These are phyloP conservation scores for Polyporus arcularius DNA, from an alignment of 768 basidiomycete species.

Conservation along the genomic window DNA sequence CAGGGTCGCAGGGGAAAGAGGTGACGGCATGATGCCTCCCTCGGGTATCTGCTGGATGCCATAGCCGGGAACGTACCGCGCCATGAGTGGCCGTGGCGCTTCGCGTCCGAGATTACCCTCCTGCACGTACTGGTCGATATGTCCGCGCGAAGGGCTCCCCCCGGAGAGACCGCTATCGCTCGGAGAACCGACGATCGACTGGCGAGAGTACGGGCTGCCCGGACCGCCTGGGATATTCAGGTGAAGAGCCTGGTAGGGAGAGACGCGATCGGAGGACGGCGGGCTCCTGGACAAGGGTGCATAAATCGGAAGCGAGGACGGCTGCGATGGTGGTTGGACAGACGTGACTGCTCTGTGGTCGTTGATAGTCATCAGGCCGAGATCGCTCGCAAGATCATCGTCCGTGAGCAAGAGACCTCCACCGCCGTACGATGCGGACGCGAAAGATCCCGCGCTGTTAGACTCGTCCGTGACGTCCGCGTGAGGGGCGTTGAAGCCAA, in stretches of 20 bases:
- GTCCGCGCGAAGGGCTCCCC: slow-evolving; percentile 48
- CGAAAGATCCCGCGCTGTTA: slow-evolving; percentile 31
- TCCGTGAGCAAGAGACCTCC: slow-evolving; percentile 71
- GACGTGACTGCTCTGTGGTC: slow-evolving; percentile 32
- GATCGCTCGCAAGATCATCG: slow-evolving; percentile 76
- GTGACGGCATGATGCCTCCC: slow-evolving; percentile 44
- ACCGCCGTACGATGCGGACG: slow-evolving; percentile 36
- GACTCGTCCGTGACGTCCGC: slow-evolving; percentile 45
- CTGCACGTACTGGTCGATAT: slow-evolving; percentile 48
- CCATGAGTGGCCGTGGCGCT: slow-evolving; percentile 40
- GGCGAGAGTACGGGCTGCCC: slow-evolving; percentile 47
- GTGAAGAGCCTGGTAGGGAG: slow-evolving; percentile 64
- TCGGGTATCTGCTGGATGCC: slow-evolving; percentile 60
- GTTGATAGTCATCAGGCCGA: slow-evolving; percentile 63
- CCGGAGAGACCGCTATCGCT: slow-evolving; percentile 60
- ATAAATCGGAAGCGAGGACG: slow-evolving; percentile 77
- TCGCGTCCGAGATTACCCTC: slow-evolving; percentile 33
- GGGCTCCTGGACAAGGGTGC: slow-evolving; percentile 68
- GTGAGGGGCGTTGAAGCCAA: slow-evolving; percentile 68
- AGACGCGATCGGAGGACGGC: slow-evolving; percentile 47
- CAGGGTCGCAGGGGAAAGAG: slow-evolving; percentile 52
- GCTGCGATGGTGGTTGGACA: slow-evolving; percentile 61
- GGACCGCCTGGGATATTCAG: slow-evolving; percentile 50
- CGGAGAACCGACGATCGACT: slow-evolving; percentile 56
- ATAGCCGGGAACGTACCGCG: slow-evolving; percentile 65